Evolutionary conservation across 306 rosid species (phyloP).

Genomic region (Fragaria nilgerrensis): DNA sequence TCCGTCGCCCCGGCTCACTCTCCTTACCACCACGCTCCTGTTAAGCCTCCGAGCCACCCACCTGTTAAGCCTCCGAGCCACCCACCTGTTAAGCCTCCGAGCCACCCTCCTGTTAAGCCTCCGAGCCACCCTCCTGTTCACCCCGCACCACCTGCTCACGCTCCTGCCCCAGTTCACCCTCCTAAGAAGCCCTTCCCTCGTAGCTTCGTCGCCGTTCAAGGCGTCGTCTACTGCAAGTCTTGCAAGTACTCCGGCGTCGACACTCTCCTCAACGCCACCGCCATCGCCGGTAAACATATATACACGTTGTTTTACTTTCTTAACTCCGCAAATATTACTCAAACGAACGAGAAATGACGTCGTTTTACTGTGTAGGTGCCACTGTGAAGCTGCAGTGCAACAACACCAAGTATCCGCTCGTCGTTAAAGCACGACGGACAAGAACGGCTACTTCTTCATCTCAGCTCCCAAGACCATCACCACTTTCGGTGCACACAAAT

Average conservation of each 20-base stretch:
- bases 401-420: constrained; percentile 50
- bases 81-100: constrained; percentile 13
- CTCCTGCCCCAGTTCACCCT: constrained; percentile 8
- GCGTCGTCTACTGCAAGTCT: constrained; percentile 76
- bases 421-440: constrained; percentile 41
- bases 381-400: constrained; percentile 64
- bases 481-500: constrained; percentile 64
- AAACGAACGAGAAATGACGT: background rate
- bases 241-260: constrained; percentile 65
- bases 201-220: constrained; percentile 72
- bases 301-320: background rate
- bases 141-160: constrained; percentile 18
- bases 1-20: constrained; percentile 28
- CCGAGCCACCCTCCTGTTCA: constrained; percentile 12
- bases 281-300: constrained; percentile 41
- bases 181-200: constrained; percentile 37
- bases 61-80: background rate
- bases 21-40: constrained; percentile 18
- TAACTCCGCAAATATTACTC: background rate
- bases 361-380: constrained; percentile 44
- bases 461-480: constrained; percentile 60
- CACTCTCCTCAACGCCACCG: constrained; percentile 61
- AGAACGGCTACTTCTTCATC: constrained; percentile 78
- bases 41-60: constrained; percentile 4
- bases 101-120: constrained; percentile 4